Evolutionary conservation across 202 grass and related monocot species (phyloP), one percentile per base, ranked within the genome.

Genomic region (Schoenoplectus triqueter): DNA sequence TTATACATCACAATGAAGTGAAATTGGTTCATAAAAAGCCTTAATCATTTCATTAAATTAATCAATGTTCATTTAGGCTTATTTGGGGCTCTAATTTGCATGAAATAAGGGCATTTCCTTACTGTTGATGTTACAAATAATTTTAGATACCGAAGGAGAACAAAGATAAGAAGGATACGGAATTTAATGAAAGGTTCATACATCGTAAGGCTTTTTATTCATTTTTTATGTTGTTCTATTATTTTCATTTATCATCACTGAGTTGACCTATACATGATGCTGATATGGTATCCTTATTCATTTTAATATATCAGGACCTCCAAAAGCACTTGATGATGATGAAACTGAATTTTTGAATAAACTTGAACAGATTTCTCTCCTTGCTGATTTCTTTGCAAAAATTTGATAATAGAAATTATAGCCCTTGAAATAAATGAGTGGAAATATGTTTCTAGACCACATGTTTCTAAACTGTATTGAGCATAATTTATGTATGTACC

Each of bases 171-270:
- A 95, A 99, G 78, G 96, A 99, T 57, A 91, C 96, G 10, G 96
- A 99, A 82, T 99, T 99, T 81, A 99, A 95, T 19, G 96, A 95
- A 85, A 92, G 96, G 56, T 99, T 99, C 84, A 99, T 94, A 54
- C 91, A 99, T 68, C 90, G 96, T 95, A 89, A 85, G 91, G 76
- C 11, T 76, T 82, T 52, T 81, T 31, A 42, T 69, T 48, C 10
- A 17, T 82, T 86, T 56, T 72, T 73, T n/a, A 31, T 52, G 22
- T 51, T 82, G 6, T 22, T 70, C 7, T 41, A 19, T 80, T 45
- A 39, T 41, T 14, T 80, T 18, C 10, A 46, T 62, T 81, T 56
- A 75, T 10, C 14, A 15, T 18, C 55, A 84, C 8, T n/a, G 2
- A 1, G 85, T 72, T 84, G 77, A 75, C 5, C 0, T 78, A 70